Evolutionary conservation across 2,329 filamentous ascomycete species (phyloP).

Genomic region (Thermoascus crustaceus): DNA sequence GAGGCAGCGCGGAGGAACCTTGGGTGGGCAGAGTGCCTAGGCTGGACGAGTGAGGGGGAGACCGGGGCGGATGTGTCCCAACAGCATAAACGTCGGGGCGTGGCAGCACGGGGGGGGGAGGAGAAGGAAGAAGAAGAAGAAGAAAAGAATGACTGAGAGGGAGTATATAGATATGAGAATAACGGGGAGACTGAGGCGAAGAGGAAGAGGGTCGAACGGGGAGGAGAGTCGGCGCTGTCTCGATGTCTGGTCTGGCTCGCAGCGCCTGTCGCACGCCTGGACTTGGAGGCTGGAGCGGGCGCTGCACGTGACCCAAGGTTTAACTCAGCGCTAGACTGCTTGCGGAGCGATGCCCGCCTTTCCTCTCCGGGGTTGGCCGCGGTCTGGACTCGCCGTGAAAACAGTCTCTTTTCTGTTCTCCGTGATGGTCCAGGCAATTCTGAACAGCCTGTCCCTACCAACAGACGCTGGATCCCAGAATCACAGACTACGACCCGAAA

Average conservation of each 20-base stretch:
- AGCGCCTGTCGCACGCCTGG: too few relatives aligned
- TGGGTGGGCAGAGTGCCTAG: not conserved
- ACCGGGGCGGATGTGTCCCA: not conserved
- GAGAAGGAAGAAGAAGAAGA: not conserved
- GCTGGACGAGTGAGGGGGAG: not conserved
- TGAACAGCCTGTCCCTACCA: too few relatives aligned
- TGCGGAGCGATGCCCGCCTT: not conserved
- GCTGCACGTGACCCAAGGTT: not conserved
- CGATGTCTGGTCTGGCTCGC: too few relatives aligned
- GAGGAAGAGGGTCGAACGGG: not conserved
- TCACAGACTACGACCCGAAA: too few relatives aligned
- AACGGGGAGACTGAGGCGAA: not conserved
- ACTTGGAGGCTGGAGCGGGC: slow-evolving; percentile 1
- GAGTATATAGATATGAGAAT: not conserved
- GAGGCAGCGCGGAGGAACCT: not conserved
- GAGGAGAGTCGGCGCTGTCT: not conserved
- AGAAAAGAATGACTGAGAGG: not conserved
- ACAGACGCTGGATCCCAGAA: too few relatives aligned
- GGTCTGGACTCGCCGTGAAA: slow-evolving; percentile 3
- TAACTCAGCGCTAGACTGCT: not conserved
- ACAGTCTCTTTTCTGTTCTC: too few relatives aligned
- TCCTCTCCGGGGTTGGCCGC: not conserved
- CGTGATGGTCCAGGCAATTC: too few relatives aligned
- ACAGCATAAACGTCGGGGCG: not conserved
- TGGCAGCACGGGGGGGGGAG: not conserved